Conservation (phyloP, 2,329 filamentous ascomycete species). For the Colletotrichum caudatum region DNA sequence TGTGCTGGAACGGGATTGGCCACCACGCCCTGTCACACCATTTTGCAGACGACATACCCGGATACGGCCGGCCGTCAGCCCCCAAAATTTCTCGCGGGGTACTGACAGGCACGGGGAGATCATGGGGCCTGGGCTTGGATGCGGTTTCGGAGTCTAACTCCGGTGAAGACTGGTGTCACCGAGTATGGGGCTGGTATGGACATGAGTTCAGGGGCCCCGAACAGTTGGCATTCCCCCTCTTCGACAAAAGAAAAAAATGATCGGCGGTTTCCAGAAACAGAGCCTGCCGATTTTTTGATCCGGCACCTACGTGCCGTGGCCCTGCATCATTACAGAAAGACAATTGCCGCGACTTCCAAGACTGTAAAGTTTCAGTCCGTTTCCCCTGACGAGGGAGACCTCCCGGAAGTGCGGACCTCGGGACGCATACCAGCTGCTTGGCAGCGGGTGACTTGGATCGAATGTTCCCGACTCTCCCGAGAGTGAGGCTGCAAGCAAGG, state of each 20-base stretch:
- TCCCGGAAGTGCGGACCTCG: neutral
- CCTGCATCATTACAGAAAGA: neutral
- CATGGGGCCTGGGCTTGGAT: slow-evolving; percentile 54
- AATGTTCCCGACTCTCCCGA: neutral
- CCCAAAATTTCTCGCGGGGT: neutral
- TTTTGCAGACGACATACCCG: neutral
- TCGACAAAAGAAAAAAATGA: neutral
- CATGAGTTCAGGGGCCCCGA: neutral
- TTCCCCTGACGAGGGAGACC: neutral
- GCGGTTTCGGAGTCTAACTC: slow-evolving; percentile 47
- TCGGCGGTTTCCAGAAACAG: neutral
- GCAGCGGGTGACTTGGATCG: neutral
- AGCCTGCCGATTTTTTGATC: neutral
- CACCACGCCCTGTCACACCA: neutral
- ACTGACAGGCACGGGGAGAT: slow-evolving; percentile 38
- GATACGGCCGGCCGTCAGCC: slow-evolving; percentile 30
- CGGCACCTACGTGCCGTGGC: neutral
- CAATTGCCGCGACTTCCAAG: neutral
- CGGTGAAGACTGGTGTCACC: neutral
- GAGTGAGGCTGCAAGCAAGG: too few relatives aligned
- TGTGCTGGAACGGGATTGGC: neutral
- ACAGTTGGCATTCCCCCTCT: too few relatives aligned
- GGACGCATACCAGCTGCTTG: neutral
- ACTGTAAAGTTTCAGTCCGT: neutral
- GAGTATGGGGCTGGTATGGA: neutral